Conservation (phyloP, 208 protist species). For the Crithidia fasciculata region DNA sequence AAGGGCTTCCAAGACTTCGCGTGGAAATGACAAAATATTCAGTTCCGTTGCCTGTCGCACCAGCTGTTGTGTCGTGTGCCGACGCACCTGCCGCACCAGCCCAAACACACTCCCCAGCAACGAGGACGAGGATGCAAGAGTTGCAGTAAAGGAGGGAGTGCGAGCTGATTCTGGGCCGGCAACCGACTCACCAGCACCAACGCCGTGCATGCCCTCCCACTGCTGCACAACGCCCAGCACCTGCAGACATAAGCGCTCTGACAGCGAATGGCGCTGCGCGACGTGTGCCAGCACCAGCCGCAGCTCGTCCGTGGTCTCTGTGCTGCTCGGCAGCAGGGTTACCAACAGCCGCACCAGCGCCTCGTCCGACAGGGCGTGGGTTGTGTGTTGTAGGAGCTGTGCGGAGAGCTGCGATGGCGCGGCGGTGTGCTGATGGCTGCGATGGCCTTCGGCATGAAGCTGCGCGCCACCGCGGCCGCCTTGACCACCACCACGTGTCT, state of each 20-base stretch:
- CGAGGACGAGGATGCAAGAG: not conserved
- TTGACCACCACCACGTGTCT: too few species aligned
- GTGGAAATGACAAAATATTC: not conserved
- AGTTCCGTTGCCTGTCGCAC: not conserved
- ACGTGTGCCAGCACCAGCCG: slow-evolving; percentile 31
- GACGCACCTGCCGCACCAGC: slow-evolving; percentile 3
- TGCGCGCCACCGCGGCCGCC: not conserved
- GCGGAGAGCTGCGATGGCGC: slow-evolving; percentile 10
- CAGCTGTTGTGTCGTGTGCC: slow-evolving; percentile 14
- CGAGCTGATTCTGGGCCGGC: too few species aligned
- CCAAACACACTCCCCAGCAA: not conserved
- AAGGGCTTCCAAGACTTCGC: slow-evolving; percentile 7
- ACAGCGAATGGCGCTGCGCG: slow-evolving; percentile 15
- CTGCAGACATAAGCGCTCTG: slow-evolving; percentile 28
- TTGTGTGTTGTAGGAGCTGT: slow-evolving; percentile 27
- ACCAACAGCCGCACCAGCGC: slow-evolving; percentile 25
- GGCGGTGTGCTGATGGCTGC: too few species aligned
- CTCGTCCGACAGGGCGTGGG: slow-evolving; percentile 27
- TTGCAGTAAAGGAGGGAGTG: too few species aligned
- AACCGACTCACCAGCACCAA: too few species aligned
- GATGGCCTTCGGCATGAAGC: not conserved
- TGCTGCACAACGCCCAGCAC: slow-evolving; percentile 19
- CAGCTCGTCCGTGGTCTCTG: slow-evolving; percentile 8
- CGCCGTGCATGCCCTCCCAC: not conserved
- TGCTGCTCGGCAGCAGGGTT: slow-evolving; percentile 11